Percentiles rank a stretch among this genome's conserved stretches.
phyloP scores from a whole-genome alignment of 306 rosid species.

The Rosa lucieae region DNA sequence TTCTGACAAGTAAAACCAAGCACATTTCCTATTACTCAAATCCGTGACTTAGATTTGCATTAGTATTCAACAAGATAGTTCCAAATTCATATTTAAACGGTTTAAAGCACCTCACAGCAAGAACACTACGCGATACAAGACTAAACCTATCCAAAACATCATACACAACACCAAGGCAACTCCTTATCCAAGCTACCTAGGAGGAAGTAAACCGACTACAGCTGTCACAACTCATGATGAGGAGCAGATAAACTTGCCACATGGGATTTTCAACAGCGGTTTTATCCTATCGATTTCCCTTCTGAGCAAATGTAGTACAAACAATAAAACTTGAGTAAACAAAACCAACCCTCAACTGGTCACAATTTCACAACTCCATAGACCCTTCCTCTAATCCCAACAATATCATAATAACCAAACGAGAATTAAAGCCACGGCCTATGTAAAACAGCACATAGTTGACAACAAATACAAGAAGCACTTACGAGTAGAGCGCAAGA shows the following conservation, averaged over 20 bases:
- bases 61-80: slow-evolving; percentile 2
- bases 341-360: neutral
- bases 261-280: neutral
- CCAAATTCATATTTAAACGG: neutral
- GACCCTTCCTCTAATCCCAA: slow-evolving; percentile 5
- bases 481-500: slow-evolving; percentile 83
- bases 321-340: neutral
- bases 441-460: slow-evolving; percentile 23
- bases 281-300: neutral
- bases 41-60: neutral
- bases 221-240: no score
- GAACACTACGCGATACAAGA: slow-evolving; percentile 6
- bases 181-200: neutral
- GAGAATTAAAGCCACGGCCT: slow-evolving; percentile 5
- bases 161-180: neutral
- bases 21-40: neutral
- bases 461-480: slow-evolving; percentile 22
- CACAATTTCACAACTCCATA: neutral
- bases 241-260: neutral
- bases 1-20: slow-evolving; percentile 2
- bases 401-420: neutral
- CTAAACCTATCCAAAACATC: neutral
- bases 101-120: neutral
- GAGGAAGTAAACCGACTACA: neutral
- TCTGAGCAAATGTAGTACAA: neutral